phyloP scores from a whole-genome alignment of 495 filamentous ascomycete species.

The Daldinia vernicosa region DNA sequence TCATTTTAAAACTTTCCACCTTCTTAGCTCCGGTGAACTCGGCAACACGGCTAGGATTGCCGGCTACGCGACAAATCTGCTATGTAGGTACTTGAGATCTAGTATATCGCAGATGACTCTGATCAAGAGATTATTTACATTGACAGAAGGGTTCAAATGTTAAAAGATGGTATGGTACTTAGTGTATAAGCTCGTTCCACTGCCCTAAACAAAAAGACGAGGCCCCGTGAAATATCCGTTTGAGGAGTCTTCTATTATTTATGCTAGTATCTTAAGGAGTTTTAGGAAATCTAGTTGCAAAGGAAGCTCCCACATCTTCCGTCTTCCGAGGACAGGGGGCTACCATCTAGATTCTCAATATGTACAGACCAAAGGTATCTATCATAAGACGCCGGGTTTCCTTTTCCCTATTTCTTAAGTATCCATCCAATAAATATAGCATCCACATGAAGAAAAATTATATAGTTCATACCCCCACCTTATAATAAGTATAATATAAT shows the following conservation, averaged over 20 bases:
- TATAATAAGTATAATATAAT: constrained; percentile 5
- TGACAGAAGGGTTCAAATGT: not conserved
- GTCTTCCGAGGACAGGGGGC: constrained; percentile 15
- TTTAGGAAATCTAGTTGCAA: not conserved
- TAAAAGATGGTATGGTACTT: too few relatives aligned
- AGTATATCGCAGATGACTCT: too few relatives aligned
- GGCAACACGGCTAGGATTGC: not conserved
- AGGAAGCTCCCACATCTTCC: constrained; percentile 4
- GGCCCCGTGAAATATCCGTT: not conserved
- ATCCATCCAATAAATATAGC: constrained; percentile 22
- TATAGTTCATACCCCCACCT: constrained; percentile 26
- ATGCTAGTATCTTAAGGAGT: not conserved
- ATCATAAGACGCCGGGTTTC: not conserved
- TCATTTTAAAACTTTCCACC: constrained; percentile 36
- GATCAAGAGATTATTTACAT: not conserved
- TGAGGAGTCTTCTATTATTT: constrained; percentile 1
- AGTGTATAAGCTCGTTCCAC: not conserved
- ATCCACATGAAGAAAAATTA: constrained; percentile 3
- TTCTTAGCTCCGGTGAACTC: not conserved
- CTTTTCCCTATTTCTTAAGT: constrained; percentile 33
- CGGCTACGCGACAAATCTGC: not conserved
- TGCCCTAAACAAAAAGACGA: not conserved
- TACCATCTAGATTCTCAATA: constrained; percentile 9
- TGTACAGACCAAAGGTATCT: not conserved
- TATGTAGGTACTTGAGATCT: not conserved